Base-by-base conservation (phyloP, 148 eudicot genomes). In the Mesembryanthemum crystallinum region DNA sequence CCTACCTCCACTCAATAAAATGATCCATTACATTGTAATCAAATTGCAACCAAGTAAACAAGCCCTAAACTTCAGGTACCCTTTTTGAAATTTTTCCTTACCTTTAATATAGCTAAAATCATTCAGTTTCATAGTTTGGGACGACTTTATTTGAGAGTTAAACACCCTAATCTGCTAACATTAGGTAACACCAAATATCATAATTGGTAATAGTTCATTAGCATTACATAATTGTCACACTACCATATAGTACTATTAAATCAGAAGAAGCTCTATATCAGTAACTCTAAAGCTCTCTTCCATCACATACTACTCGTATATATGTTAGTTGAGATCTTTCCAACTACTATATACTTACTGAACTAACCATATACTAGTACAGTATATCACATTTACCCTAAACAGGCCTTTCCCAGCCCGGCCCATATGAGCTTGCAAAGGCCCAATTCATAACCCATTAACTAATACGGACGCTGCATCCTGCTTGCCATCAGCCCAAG, bases 401-500 rank as follows among this genome's bases (percentile, higher is more conserved):
- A 66, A 68, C 55, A 76, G 10, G 28, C 33, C 28, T 33, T 37
- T 42, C 18, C 5, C 0, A 58, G 72, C 68, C 67, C 74, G 60
- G 45, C 25, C 28, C 42, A 18, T 28, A 12, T 17, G 0, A 8
- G 23, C 3, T 10, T 15, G 18, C 7, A 33, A 69, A 32, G 21
- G 63, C 52, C 74, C 28, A n/a, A 39, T 28, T 1, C 51, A 66
- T 7, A 10, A 66, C 12, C 45, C 1, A 66, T 3, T 13, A 17
- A 45, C 18, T 78, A 73, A 78, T 65, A 74, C 17, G 76, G 43
- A 18, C 79, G 64, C n/a, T 81, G 82, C 72, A 82, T 74, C 71
- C 78, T 78, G 29, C 71, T 49, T 51, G 60, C 67, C 58, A 76
- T 64, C 11, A 83, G 66, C 84, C 86, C 82, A 84, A 68, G 64